Evolutionary conservation across 371 early-diverging fungal genomes (phyloP).

Genomic region (Capniomyces stellatus): DNA sequence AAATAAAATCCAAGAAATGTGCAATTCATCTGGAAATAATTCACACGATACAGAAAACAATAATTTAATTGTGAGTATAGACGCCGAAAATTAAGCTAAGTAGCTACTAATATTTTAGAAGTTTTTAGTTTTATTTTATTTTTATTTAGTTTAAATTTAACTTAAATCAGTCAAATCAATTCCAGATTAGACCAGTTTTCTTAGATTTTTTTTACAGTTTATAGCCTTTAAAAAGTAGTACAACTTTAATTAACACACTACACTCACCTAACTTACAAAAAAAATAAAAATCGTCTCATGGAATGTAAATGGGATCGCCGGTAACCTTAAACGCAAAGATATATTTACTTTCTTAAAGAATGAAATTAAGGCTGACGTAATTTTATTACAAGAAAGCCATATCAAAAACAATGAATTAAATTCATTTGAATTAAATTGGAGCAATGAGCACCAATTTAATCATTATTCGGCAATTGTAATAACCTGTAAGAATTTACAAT

Average conservation of each 20-base stretch:
- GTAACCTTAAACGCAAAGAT: not conserved
- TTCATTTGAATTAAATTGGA: not conserved
- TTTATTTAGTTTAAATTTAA: not conserved
- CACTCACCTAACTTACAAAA: not conserved
- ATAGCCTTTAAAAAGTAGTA: no score
- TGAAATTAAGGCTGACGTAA: not conserved
- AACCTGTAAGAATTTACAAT: not conserved
- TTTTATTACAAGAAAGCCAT: slow-evolving; percentile 1
- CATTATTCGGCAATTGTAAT: not conserved
- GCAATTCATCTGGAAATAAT: not conserved
- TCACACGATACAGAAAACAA: not conserved
- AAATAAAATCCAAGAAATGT: not conserved
- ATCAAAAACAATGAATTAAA: not conserved
- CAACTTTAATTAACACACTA: not conserved
- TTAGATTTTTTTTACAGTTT: no score
- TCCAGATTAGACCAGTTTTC: not conserved
- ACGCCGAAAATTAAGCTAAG: not conserved
- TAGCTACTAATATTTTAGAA: not conserved
- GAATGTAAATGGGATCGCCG: not conserved
- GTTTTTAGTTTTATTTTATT: not conserved
- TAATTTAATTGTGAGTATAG: not conserved
- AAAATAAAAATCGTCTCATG: not conserved
- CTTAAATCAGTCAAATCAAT: not conserved
- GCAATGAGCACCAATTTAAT: not conserved
- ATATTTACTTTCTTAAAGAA: not conserved